These are phyloP conservation scores for Zygosaccharomyces rouxii DNA, from an alignment of 805 yeast genomes.

Conservation along the genomic window DNA sequence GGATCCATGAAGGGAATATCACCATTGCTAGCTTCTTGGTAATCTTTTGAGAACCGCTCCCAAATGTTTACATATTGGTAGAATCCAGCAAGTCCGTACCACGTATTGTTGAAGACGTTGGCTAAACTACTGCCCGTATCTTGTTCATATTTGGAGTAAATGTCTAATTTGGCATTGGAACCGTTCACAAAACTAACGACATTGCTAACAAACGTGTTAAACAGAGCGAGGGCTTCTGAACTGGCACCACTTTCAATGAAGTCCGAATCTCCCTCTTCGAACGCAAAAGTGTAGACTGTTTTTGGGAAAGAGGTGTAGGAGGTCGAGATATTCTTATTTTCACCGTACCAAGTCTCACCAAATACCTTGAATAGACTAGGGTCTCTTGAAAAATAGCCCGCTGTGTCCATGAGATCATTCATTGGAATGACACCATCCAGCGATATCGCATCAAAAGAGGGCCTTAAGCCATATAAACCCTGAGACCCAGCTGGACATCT, in stretches of 20 bases:
- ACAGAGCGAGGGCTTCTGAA: constrained; percentile 4
- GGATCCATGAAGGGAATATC: constrained; percentile 2
- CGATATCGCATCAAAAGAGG: constrained; percentile 2
- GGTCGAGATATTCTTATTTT: constrained; percentile 2
- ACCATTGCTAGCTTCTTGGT: constrained; percentile 4
- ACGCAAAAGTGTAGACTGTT: constrained; percentile 3
- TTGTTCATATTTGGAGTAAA: constrained; percentile 3
- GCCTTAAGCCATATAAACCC: constrained; percentile 2
- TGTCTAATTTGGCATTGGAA: neutral
- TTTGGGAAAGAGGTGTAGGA: constrained; percentile 2
- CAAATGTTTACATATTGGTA: constrained; percentile 4
- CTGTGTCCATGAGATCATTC: constrained; percentile 3
- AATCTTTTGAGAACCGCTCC: constrained; percentile 3
- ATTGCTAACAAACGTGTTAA: constrained; percentile 1
- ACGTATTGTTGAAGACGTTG: constrained; percentile 2
- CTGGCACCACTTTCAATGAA: constrained; percentile 6
- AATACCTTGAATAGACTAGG: constrained; percentile 2
- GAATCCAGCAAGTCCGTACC: constrained; percentile 4
- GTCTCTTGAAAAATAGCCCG: constrained; percentile 3
- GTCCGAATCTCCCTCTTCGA: constrained; percentile 2
- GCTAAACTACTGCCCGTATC: constrained; percentile 2
- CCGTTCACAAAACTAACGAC: constrained; percentile 4
- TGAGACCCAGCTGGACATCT: constrained; percentile 5
- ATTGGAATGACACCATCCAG: constrained; percentile 4
- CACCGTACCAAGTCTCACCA: constrained; percentile 3